Conservation (phyloP, 1,284 basidiomycete species). For the Ganoderma lingzhi region DNA sequence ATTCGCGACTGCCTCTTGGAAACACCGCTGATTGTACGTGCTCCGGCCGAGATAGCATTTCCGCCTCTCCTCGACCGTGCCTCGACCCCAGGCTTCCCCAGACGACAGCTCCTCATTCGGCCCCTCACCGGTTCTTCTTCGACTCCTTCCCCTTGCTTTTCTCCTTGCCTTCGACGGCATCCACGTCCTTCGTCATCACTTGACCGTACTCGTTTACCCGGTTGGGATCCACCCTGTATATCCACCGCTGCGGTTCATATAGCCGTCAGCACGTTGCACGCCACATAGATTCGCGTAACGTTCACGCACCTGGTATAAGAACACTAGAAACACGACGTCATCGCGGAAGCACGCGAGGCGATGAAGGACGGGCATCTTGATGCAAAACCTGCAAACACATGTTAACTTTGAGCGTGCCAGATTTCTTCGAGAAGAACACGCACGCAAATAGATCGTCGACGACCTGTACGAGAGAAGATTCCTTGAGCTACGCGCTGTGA, state of each 20-base stretch:
- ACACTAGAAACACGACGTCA: constrained; percentile 89
- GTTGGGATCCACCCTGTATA: constrained; percentile 94
- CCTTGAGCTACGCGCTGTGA: neutral
- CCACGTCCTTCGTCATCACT: constrained; percentile 65
- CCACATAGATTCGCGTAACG: neutral
- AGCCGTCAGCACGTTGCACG: constrained; percentile 19
- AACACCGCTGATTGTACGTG: constrained; percentile 26
- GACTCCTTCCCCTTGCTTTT: constrained; percentile 20
- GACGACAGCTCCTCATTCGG: constrained; percentile 12
- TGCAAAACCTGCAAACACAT: constrained; percentile 72
- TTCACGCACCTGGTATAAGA: constrained; percentile 78
- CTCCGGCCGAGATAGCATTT: constrained; percentile 39
- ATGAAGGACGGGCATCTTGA: constrained; percentile 96
- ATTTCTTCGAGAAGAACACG: constrained; percentile 35
- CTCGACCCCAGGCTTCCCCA: constrained; percentile 24
- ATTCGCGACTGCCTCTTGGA: constrained; percentile 18
- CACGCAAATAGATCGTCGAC: constrained; percentile 95
- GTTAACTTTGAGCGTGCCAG: constrained; percentile 13
- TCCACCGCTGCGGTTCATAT: constrained; percentile 75
- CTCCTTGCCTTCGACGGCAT: constrained; percentile 48
- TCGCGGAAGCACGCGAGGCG: constrained; percentile 91
- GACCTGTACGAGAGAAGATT: constrained; percentile 40
- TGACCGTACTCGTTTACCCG: constrained; percentile 97
- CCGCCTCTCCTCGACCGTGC: constrained; percentile 22
- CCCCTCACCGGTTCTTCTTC: constrained; percentile 51